phyloP scores from a whole-genome alignment of 1,139 yeast genomes.

The Hanseniaspora uvarum region DNA sequence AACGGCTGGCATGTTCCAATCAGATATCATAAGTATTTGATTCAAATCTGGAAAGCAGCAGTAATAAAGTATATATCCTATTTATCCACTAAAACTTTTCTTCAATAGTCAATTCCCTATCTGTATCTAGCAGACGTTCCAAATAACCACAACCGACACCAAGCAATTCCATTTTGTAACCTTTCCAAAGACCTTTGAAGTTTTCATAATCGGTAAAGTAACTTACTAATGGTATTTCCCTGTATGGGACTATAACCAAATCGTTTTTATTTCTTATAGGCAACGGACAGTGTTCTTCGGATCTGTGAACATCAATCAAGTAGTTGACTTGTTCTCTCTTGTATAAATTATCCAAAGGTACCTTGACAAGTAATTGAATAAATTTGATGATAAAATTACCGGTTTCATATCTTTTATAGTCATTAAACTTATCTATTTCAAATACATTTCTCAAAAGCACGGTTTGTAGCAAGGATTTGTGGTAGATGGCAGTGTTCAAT shows the following conservation, averaged over 20 bases:
- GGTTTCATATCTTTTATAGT: slow-evolving; percentile 52
- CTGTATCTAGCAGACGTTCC: slow-evolving; percentile 50
- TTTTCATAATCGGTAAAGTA: slow-evolving; percentile 39
- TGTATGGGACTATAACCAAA: slow-evolving; percentile 45
- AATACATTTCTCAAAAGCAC: slow-evolving; percentile 47
- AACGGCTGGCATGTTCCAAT: background rate
- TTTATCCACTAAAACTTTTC: slow-evolving; percentile 33
- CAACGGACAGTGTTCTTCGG: background rate
- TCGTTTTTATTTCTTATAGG: slow-evolving; percentile 31
- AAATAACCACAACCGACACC: slow-evolving; percentile 82
- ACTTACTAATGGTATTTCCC: slow-evolving; percentile 44
- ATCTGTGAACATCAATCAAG: slow-evolving; percentile 31
- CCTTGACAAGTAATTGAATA: slow-evolving; percentile 58
- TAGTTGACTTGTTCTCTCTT: slow-evolving; percentile 73
- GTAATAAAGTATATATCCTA: too few species aligned
- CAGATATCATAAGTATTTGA: too few species aligned
- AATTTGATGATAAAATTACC: slow-evolving; percentile 46
- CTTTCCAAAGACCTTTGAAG: slow-evolving; percentile 57
- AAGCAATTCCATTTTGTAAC: slow-evolving; percentile 80
- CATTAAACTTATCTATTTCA: slow-evolving; percentile 58
- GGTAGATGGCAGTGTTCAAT: slow-evolving; percentile 50
- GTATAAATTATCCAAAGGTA: slow-evolving; percentile 80
- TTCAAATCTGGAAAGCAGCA: too few species aligned
- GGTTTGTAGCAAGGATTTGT: slow-evolving; percentile 59
- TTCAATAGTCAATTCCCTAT: slow-evolving; percentile 37